A percentile compares a stretch with the other conserved stretches of the same genome.
These are phyloP conservation scores for Tulasnella sp. DNA, from an alignment of 768 basidiomycete genomes.

Conservation along the genomic window DNA sequence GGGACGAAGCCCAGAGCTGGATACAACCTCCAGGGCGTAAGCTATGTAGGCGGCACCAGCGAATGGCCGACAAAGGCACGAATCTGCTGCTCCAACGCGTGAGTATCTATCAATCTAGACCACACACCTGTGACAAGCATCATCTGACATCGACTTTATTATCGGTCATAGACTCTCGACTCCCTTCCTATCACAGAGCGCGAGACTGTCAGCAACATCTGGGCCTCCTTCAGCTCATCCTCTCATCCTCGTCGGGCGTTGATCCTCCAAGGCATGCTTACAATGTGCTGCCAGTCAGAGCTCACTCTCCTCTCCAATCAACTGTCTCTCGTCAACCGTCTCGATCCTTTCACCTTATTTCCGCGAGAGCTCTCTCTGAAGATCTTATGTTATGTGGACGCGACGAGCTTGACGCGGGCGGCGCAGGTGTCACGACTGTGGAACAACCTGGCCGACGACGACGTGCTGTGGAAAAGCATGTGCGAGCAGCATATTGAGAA, in stretches of 20 bases:
- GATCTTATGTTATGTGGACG: conserved; percentile 81
- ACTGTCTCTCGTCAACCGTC: conserved; percentile 81
- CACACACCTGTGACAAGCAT: not conserved
- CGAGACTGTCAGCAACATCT: conserved; percentile 79
- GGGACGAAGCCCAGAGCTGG: not conserved
- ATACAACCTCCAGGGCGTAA: conserved; percentile 47
- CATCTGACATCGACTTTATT: not conserved
- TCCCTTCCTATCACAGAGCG: conserved; percentile 76
- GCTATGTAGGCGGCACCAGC: conserved; percentile 84
- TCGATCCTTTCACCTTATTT: conserved; percentile 86
- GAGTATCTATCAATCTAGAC: conserved; percentile 21
- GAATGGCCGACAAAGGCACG: conserved; percentile 93
- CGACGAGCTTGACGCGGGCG: conserved; percentile 84
- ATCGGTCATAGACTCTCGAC: conserved; percentile 61
- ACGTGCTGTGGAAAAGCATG: conserved; percentile 88
- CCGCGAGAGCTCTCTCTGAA: conserved; percentile 84
- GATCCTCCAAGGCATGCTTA: conserved; percentile 91
- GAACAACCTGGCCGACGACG: conserved; percentile 86
- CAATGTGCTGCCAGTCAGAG: conserved; percentile 99
- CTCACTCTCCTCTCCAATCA: conserved; percentile 91
- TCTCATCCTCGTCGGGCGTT: conserved; percentile 82
- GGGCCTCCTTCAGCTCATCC: conserved; percentile 94
- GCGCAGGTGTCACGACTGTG: conserved; percentile 81
- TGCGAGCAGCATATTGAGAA: conserved; percentile 98
- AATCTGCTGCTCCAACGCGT: conserved; percentile 88